Evolutionary conservation across 306 rosid species (phyloP).

Genomic region (Acacia confusa): DNA sequence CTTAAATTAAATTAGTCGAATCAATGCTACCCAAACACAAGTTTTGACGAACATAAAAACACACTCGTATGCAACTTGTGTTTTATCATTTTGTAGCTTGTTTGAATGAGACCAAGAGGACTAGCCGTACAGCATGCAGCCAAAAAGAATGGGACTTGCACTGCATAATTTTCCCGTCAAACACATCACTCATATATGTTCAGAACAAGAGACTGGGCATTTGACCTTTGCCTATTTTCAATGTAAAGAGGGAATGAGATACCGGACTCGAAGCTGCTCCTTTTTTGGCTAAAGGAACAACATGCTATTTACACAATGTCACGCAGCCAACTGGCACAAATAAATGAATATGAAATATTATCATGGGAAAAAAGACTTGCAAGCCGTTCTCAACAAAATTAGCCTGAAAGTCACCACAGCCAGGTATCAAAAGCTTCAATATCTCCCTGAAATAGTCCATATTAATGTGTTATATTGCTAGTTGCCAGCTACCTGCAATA

Average conservation of each 20-base stretch:
- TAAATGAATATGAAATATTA: conserved; percentile 40
- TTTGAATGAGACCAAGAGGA: background rate
- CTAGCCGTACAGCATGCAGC: background rate
- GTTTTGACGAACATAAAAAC: background rate
- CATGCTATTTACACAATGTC: conserved; percentile 67
- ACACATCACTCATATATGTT: conserved; percentile 6
- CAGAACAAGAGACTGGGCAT: conserved; percentile 33
- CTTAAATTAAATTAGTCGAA: background rate
- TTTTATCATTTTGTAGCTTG: background rate
- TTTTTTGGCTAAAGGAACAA: conserved; percentile 39
- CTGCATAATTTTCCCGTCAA: background rate
- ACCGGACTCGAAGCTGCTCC: conserved; percentile 45
- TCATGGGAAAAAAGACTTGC: conserved; percentile 31
- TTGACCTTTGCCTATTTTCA: conserved; percentile 29
- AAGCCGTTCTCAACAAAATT: conserved; percentile 18
- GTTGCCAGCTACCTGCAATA: conserved; percentile 14
- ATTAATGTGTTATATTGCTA: background rate
- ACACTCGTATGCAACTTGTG: background rate
- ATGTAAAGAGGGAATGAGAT: background rate
- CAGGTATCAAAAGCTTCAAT: conserved; percentile 44
- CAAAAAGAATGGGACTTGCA: background rate
- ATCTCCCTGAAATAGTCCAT: conserved; percentile 44
- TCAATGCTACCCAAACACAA: background rate
- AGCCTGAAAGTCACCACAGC: conserved; percentile 41
- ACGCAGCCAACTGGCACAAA: conserved; percentile 55